A percentile compares a stretch with the other conserved stretches of the same genome.
phyloP scores from a whole-genome alignment of 2,329 filamentous ascomycete genomes.

The Calonectria leucothoes region DNA sequence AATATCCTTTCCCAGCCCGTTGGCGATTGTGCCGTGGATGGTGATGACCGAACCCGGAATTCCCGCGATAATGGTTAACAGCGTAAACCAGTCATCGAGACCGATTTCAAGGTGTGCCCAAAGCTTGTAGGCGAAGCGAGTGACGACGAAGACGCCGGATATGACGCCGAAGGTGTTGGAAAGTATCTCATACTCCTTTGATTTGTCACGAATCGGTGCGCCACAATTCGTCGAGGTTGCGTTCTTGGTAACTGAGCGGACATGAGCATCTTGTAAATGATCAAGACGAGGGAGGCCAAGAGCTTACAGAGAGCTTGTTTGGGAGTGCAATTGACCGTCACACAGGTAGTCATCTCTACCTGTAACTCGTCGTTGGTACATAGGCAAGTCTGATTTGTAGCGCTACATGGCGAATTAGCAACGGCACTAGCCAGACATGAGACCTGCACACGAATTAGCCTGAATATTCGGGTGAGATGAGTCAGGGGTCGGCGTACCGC shows the following conservation, averaged over 20 bases:
- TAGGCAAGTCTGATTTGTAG: conserved; percentile 1
- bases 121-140: conserved; percentile 53
- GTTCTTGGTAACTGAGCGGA: conserved; percentile 35
- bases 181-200: conserved; percentile 45
- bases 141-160: conserved; percentile 53
- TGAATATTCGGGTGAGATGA: not conserved
- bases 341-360: conserved; percentile 34
- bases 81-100: conserved; percentile 52
- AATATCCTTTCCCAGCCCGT: conserved; percentile 62
- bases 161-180: conserved; percentile 48
- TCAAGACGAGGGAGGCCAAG: not conserved
- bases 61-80: conserved; percentile 41
- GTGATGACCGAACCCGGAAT: conserved; percentile 47
- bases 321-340: conserved; percentile 42
- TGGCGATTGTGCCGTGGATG: conserved; percentile 44
- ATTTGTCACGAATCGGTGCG: conserved; percentile 46
- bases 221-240: conserved; percentile 42
- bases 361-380: not conserved
- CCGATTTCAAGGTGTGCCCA: conserved; percentile 49
- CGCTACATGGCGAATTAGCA: not conserved
- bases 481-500: not conserved
- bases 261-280: not conserved
- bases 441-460: not conserved
- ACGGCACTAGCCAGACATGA: not conserved
- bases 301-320: conserved; percentile 46